phyloP scores from a whole-genome alignment of 1,284 basidiomycete species.

The Ceratobasidium sp. region DNA sequence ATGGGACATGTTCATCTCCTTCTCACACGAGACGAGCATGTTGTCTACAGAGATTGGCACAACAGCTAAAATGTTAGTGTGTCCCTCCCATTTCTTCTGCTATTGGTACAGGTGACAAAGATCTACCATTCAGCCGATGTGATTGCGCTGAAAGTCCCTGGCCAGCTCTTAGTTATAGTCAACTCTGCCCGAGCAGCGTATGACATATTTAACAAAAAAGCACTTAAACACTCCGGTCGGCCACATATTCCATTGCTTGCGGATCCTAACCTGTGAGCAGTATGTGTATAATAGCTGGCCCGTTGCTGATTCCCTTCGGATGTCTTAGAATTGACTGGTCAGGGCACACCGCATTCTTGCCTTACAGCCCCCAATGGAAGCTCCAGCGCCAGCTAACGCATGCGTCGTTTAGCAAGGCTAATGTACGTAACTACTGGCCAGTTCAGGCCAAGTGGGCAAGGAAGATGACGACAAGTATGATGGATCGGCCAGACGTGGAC shows the following conservation, averaged over 20 bases:
- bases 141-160: constrained; percentile 5
- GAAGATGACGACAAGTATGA: neutral
- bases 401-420: neutral
- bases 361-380: constrained; percentile 14
- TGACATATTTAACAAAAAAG: neutral
- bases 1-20: neutral
- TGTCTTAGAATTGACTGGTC: constrained; percentile 18
- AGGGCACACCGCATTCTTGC: constrained; percentile 8
- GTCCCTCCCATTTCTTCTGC: too few relatives aligned
- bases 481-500: neutral
- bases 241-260: neutral
- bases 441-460: neutral
- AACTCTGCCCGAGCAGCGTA: constrained; percentile 14
- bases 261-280: constrained; percentile 1
- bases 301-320: neutral
- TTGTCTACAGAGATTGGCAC: neutral
- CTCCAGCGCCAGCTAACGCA: constrained; percentile 19
- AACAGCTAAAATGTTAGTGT: neutral
- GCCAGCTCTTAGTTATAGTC: neutral
- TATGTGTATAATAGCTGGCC: neutral
- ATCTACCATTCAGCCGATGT: neutral
- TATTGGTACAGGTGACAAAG: neutral
- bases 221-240: neutral
- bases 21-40: constrained; percentile 6
- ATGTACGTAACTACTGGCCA: neutral